phyloP scores from a whole-genome alignment of 331 rosid genomes.

The Phaseolus coccineus region DNA sequence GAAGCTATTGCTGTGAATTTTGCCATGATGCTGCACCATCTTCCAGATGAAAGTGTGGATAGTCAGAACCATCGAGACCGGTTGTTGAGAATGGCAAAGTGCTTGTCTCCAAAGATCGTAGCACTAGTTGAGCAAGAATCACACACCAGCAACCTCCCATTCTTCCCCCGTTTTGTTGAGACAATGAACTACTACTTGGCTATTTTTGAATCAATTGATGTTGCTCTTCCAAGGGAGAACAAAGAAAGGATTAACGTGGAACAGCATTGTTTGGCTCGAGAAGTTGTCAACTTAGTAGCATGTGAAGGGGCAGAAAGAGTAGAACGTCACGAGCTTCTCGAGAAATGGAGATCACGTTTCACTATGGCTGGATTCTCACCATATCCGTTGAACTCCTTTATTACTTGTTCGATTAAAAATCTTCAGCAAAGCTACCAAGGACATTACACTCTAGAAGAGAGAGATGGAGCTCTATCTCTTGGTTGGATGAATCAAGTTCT shows the following conservation, averaged over 20 bases:
- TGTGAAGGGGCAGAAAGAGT: constrained; percentile 89
- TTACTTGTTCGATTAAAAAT: constrained; percentile 65
- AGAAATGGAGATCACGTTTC: constrained; percentile 80
- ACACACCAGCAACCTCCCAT: constrained; percentile 69
- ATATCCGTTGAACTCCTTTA: constrained; percentile 66
- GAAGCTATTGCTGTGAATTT: constrained; percentile 89
- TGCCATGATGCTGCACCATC: constrained; percentile 77
- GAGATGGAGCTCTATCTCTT: constrained; percentile 69
- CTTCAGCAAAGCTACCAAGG: constrained; percentile 71
- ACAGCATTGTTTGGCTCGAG: constrained; percentile 89
- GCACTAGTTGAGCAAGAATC: constrained; percentile 87
- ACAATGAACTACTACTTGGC: constrained; percentile 66
- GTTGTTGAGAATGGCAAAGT: constrained; percentile 68
- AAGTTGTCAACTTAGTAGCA: constrained; percentile 81
- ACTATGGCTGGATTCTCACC: constrained; percentile 80
- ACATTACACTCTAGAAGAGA: constrained; percentile 77
- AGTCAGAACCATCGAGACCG: constrained; percentile 68
- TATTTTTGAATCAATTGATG: constrained; percentile 77
- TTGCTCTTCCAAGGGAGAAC: constrained; percentile 68
- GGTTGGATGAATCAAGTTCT: constrained; percentile 78
- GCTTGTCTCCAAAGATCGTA: constrained; percentile 82
- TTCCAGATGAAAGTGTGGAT: constrained; percentile 78
- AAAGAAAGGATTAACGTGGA: constrained; percentile 80
- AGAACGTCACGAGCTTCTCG: constrained; percentile 76
- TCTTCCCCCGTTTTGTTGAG: constrained; percentile 75